Evolutionary conservation across 75 land plant genomes (phyloP), one percentile per base, ranked within the genome.

Genomic region (Picea sitchensis): DNA sequence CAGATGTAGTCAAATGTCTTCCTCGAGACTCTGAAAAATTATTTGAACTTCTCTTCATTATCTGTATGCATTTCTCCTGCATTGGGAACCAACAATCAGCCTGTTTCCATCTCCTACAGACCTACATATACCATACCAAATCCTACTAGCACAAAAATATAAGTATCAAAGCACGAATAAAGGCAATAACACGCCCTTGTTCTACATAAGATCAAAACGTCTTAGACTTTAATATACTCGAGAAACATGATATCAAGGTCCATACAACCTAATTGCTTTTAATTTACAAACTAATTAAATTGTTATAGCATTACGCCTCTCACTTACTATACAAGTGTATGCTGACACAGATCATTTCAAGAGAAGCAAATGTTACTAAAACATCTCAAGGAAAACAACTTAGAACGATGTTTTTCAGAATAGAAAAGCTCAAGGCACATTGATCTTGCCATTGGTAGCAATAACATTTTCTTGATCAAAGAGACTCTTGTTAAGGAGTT

Each of bases 1-100:
- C 98, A 95, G 17, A 95, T 93, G 78, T 93, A 93, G 59, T 85
- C 92, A 81, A 95, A 95, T 0, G 98, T 95, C 80, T 82, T 80
- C 84, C 86, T 91, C 2, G 93, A 91, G 11, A 91, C 87, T 65
- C 98, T 81, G 69, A 95, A 91, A 83, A 90, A 88, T 59, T 81
- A 81, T 74, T 84, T 90, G 83, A 92, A 90, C 18, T 83, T 88
- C 77, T 88, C 89, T 72, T 75, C 89, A 69, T 88, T 82, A 13
- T 61, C 34, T 13, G 85, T 83, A 61, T 69, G 72, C 5, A 58
- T 15, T 34, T 78, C 65, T 14, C 83, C 91, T 87, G 81, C 92
- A 20, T 79, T 58, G 30, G 81, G 84, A 23, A 5, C 5, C 3
- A n/a, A n/a, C 23, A 69, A 23, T 41, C 17, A 15, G 23, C 73